Percentiles rank a stretch among this genome's conserved stretches.
Conservation (phyloP, 257 asterid species). For the Fraxinus excelsior region DNA sequence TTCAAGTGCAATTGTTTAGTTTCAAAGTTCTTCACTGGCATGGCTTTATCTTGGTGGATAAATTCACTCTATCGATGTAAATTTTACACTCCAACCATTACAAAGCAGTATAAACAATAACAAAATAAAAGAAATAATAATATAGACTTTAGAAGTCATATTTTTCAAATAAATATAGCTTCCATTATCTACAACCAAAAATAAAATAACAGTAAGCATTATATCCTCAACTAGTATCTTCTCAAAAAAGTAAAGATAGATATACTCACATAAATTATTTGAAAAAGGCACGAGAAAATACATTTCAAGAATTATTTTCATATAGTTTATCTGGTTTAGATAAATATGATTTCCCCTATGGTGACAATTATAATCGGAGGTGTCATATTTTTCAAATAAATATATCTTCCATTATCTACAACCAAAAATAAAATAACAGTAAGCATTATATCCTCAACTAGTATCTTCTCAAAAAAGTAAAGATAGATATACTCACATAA, state of each 20-base stretch:
- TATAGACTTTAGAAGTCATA: no score
- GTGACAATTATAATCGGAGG: no score
- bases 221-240: neutral
- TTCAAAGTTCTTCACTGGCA: no score
- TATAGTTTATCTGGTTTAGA: no score
- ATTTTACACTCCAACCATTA: neutral
- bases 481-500: no score
- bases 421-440: neutral
- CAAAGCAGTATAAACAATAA: neutral
- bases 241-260: no score
- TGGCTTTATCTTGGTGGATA: neutral
- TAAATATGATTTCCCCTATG: no score
- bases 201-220: neutral
- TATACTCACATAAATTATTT: no score
- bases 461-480: neutral
- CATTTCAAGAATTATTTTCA: no score
- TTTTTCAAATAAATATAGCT: neutral
- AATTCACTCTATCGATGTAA: neutral
- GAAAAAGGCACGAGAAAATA: no score
- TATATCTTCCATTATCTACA: neutral
- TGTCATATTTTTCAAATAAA: no score
- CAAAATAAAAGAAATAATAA: no score
- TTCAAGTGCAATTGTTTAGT: neutral
- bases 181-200: neutral
- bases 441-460: neutral